phyloP scores from a whole-genome alignment of 2,329 filamentous ascomycete genomes.

The Ophiostoma australiae region DNA sequence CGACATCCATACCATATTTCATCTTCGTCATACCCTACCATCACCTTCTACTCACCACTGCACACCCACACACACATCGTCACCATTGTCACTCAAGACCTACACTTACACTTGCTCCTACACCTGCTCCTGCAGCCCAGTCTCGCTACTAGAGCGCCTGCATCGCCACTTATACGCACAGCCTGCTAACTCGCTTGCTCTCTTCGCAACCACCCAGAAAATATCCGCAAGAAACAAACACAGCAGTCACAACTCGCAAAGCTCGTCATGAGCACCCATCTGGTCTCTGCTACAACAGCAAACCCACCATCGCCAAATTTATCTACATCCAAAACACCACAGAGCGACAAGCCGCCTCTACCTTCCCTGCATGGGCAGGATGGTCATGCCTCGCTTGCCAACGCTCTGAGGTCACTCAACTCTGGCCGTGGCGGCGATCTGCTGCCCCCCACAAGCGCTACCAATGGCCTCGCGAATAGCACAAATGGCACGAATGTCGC shows the following conservation, averaged over 20 bases:
- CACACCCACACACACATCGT: background rate
- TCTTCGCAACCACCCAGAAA: constrained; percentile 15
- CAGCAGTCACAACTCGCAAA: constrained; percentile 32
- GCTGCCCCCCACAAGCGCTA: constrained; percentile 2
- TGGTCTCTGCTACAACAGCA: constrained; percentile 29
- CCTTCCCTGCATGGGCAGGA: constrained; percentile 30
- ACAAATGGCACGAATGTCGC: constrained; percentile 39
- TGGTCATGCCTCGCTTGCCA: constrained; percentile 27
- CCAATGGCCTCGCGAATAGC: constrained; percentile 33
- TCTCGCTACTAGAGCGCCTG: background rate
- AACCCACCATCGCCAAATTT: constrained; percentile 33
- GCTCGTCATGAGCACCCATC: constrained; percentile 38
- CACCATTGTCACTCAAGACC: background rate
- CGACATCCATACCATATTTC: background rate
- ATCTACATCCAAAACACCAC: constrained; percentile 29
- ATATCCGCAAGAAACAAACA: constrained; percentile 27
- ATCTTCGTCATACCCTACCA: background rate
- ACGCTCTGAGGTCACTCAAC: constrained; percentile 36
- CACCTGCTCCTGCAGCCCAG: background rate
- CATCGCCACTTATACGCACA: constrained; percentile 7
- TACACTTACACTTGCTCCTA: background rate
- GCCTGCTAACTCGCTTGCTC: constrained; percentile 18
- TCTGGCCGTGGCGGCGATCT: constrained; percentile 8
- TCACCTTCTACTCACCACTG: background rate
- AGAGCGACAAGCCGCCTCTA: constrained; percentile 27